These are phyloP conservation scores for Neurospora sp. DNA, from an alignment of 495 filamentous ascomycete genomes.

Conservation along the genomic window DNA sequence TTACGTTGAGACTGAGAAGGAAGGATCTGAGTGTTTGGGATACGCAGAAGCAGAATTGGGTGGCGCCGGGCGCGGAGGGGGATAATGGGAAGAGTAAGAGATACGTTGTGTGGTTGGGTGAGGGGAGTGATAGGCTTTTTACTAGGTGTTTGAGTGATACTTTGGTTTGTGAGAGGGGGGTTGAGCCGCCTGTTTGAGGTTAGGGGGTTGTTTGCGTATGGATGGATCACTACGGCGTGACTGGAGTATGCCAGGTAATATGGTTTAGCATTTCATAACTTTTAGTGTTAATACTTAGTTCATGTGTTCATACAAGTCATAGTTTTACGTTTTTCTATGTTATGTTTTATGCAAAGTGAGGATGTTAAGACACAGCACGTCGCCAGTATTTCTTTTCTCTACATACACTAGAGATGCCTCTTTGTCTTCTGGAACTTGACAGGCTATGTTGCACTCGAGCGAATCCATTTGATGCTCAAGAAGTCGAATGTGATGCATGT, in stretches of 20 bases:
- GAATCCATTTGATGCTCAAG: too few species aligned
- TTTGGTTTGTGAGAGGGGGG: slow-evolving; percentile 23
- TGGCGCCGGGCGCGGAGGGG: slow-evolving; percentile 30
- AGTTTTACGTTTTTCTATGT: background rate
- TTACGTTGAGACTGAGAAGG: slow-evolving; percentile 48
- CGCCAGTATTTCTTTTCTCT: too few species aligned
- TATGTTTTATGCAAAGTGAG: background rate
- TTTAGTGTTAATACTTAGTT: background rate
- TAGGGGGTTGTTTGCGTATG: background rate
- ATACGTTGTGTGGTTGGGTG: slow-evolving; percentile 34
- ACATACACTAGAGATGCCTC: too few species aligned
- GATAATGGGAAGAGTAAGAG: background rate
- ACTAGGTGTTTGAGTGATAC: slow-evolving; percentile 29
- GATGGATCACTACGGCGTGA: background rate
- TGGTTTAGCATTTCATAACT: background rate
- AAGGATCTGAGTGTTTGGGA: slow-evolving; percentile 69
- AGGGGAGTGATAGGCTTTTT: slow-evolving; percentile 30
- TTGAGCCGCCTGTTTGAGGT: slow-evolving; percentile 20
- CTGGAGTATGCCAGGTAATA: background rate
- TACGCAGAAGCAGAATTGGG: slow-evolving; percentile 58
- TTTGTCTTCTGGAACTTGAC: too few species aligned
- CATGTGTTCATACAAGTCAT: background rate
- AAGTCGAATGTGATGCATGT: too few species aligned
- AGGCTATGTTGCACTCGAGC: too few species aligned
- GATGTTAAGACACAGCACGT: too few species aligned